Base-by-base conservation (phyloP, 768 basidiomycete species). In the Pholiota conissans region DNA sequence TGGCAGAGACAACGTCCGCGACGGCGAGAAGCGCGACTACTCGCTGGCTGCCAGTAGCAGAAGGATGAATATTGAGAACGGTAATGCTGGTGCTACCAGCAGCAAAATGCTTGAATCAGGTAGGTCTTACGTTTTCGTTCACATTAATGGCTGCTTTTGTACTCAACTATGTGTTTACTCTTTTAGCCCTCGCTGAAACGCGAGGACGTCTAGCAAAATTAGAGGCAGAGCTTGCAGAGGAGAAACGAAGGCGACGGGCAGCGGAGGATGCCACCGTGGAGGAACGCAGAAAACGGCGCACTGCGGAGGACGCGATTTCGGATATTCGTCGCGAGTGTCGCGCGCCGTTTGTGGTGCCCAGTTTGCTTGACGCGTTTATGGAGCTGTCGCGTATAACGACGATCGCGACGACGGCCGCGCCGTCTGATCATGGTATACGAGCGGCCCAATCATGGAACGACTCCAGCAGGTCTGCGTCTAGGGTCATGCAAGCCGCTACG, bases 321-420 rank as follows among this genome's bases (percentile, higher is more conserved):
- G 84, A 84, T 20, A 71, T 87, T 14, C 71, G 78, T 58, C 69
- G 74, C 45, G 85, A 87, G 65, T 77, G 78, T 51, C 71, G 67
- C 51, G 66, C 73, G 55, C 85, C 84, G 14, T 87, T 86, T 58
- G 71, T 85, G 37, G 82, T 84, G 5, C 84, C 83, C 16, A 81
- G 79, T 10, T 65, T 87, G 61, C 67, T 85, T 56, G 80, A 82
- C 9, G 81, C 83, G 11, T 85, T 86, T 53, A 55, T 80, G 16
- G 67, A 67, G 24, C 73, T 86, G 48, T 80, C 83, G 18, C 77
- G 76, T 54, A 61, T 81, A 58, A 76, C 78, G 14, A 74, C 74
- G 14, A 64, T 62, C 52, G 69, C 62, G 35, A 52, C 55, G 10
- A 22, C 40, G 9, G 20, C 28, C 20, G 11, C 42, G 20, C 13